A percentile compares a stretch with the other conserved stretches of the same genome.
Conservation (phyloP, 768 basidiomycete species). For the Phanerodontia chrysosporium region DNA sequence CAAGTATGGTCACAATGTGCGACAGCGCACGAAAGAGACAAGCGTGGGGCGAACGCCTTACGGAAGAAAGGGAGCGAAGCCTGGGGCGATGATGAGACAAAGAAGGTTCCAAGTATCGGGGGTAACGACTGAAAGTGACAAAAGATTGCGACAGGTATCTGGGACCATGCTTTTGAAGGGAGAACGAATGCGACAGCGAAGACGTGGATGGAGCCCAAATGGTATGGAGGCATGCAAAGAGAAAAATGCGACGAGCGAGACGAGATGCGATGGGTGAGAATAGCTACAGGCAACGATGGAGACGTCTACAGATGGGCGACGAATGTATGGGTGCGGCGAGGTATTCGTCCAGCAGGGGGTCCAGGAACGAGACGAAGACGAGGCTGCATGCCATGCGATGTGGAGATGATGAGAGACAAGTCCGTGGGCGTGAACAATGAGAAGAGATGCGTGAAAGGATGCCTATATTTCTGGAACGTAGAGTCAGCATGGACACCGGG, state of each 20-base stretch:
- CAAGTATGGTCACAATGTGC: neutral
- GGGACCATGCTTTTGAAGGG: neutral
- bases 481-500: neutral
- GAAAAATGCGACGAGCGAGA: neutral
- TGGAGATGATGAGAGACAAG: neutral
- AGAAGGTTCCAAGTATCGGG: neutral
- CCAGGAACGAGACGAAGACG: neutral
- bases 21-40: neutral
- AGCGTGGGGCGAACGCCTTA: too few relatives aligned
- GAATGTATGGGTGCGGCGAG: neutral
- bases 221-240: neutral
- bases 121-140: neutral
- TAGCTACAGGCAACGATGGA: slow-evolving; percentile 3
- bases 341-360: neutral
- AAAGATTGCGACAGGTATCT: neutral
- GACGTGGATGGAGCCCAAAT: neutral
- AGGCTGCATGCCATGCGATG: neutral
- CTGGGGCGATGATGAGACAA: neutral
- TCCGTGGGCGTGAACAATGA: slow-evolving; percentile 4
- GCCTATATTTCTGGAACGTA: slow-evolving; percentile 7
- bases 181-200: neutral
- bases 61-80: neutral
- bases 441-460: slow-evolving; percentile 5
- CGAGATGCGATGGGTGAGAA: neutral
- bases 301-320: slow-evolving; percentile 1